A percentile compares a stretch with the other conserved stretches of the same genome.
phyloP scores from a whole-genome alignment of 169 alveolate species.

The Cryptosporidium tyzzeri region DNA sequence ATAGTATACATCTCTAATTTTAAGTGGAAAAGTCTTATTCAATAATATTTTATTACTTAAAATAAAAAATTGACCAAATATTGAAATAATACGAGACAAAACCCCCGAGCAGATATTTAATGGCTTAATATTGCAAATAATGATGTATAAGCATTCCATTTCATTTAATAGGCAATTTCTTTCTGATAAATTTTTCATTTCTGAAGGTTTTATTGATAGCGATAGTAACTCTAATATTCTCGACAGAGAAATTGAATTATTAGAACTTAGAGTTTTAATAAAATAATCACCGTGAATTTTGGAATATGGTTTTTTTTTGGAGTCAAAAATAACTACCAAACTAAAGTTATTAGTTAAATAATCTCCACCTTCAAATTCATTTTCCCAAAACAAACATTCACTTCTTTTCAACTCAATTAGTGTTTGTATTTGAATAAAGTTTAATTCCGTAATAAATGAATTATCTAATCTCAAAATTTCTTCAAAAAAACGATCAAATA shows the following conservation, averaged over 20 bases:
- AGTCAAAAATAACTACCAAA: background rate
- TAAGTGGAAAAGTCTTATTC: background rate
- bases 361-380: background rate
- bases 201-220: background rate
- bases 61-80: slow-evolving; percentile 5
- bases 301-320: background rate
- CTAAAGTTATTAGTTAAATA: background rate
- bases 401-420: slow-evolving; percentile 23
- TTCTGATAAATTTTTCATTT: background rate
- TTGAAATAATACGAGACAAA: background rate
- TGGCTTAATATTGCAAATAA: slow-evolving; percentile 12
- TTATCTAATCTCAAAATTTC: background rate
- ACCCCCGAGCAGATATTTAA: background rate
- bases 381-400: slow-evolving; percentile 7
- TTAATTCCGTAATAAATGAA: background rate
- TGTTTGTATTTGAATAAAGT: background rate
- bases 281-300: background rate
- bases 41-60: slow-evolving; percentile 21
- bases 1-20: background rate
- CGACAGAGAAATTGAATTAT: background rate
- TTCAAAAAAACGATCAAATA: slow-evolving; percentile 9
- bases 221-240: background rate
- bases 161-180: background rate
- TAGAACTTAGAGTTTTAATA: background rate
- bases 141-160: slow-evolving; percentile 16